Evolutionary conservation across 2,329 filamentous ascomycete species (phyloP), one percentile per base, ranked within the genome.

Genomic region (Ceratocystis destructans): DNA sequence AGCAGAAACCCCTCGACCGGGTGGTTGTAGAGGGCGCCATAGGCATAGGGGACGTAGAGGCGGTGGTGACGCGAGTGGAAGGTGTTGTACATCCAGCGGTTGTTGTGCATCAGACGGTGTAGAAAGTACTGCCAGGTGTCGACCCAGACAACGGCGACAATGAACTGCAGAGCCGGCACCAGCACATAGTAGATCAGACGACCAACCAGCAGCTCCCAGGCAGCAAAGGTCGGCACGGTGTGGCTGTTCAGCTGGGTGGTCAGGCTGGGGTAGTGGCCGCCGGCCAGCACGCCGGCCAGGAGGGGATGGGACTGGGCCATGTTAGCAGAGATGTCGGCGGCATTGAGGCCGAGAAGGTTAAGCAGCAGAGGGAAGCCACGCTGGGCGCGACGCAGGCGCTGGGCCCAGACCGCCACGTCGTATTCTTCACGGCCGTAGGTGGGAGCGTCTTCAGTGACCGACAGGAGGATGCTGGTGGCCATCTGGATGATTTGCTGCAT

Each of bases 51-150:
- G 2, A 97, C 94, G 75, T 99, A 97, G 44, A 99, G 86, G 50
- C 93, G 88, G 79, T 99, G 94, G 76, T 99, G 94, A 68, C 93
- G 87, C 61, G 92, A 93, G 78, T 97, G 94, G 78, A 96, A 94
- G 65, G 87, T 88, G 69, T 90, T 88, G 80, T 97, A 97, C 71
- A 99, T 82, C 89, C 90, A 97, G 76, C 89, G 92, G 79, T 97
- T 96, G 79, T 94, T 82, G 77, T 99, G 94, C 94, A 99, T 99
- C 67, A 88, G 83, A 48, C 94, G 90, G 77, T 99, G 94, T 72
- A 93, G 82, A 77, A 96, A 96, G 78, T 99, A 99, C 75, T 99
- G 93, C 94, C 94, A 99, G 57, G 91, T 94, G 77, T 99, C 94
- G 71, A 97, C 83, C 70, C 95, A 80, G 70, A 84, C 77, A 68